Percentiles rank a stretch among this genome's conserved stretches.
Conservation (phyloP, 83 land plant species). For the Diphasiastrum complanatum region DNA sequence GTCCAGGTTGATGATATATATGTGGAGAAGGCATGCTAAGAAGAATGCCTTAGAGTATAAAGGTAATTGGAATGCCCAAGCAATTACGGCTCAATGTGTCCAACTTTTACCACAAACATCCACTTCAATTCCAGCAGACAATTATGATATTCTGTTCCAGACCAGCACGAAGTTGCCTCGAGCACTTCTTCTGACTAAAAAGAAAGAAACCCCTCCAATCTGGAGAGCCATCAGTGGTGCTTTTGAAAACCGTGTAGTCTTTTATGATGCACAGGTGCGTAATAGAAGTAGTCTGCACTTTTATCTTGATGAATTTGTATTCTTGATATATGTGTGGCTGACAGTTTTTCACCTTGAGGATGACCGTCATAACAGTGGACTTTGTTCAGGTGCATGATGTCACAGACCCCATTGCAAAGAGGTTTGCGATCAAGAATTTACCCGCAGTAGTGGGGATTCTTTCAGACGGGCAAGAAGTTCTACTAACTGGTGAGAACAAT, state of each 20-base stretch:
- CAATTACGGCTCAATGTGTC: constrained; percentile 40
- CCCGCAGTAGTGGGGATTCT: constrained; percentile 77
- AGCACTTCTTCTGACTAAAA: constrained; percentile 56
- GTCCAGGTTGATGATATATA: constrained; percentile 43
- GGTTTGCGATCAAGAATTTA: constrained; percentile 49
- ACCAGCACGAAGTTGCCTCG: constrained; percentile 34
- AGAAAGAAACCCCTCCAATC: constrained; percentile 64
- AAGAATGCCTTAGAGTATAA: constrained; percentile 49
- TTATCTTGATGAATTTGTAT: not conserved
- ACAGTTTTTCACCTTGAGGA: not conserved
- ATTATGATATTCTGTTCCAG: constrained; percentile 28
- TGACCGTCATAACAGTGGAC: not conserved
- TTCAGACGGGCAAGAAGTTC: constrained; percentile 46
- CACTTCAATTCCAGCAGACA: too few species aligned
- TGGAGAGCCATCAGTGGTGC: constrained; percentile 80
- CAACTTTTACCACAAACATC: too few species aligned
- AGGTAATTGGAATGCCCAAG: constrained; percentile 42
- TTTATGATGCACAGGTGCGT: constrained; percentile 67
- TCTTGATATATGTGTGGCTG: not conserved
- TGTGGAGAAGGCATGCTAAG: constrained; percentile 36
- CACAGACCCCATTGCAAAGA: constrained; percentile 34
- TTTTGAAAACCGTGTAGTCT: constrained; percentile 51
- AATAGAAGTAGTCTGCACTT: not conserved
- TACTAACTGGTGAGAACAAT: constrained; percentile 35
- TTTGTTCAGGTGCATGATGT: constrained; percentile 47